Evolutionary conservation across 2,329 filamentous ascomycete species (phyloP).

Genomic region (Apiospora saccharicola): DNA sequence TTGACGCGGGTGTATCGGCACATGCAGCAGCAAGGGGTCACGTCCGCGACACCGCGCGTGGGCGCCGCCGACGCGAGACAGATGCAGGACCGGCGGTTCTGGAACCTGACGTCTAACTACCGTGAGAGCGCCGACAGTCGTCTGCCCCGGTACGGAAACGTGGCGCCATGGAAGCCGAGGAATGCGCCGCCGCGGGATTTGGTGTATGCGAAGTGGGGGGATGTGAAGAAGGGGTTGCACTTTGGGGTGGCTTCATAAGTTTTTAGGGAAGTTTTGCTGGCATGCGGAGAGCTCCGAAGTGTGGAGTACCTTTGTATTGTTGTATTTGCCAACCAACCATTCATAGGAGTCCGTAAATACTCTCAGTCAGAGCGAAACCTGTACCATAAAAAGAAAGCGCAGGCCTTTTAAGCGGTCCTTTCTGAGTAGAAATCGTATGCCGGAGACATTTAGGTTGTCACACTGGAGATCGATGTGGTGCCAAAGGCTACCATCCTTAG

Average conservation of each 20-base stretch:
- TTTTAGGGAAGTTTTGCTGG: too few species aligned
- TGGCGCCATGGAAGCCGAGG: constrained; percentile 36
- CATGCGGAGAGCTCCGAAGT: too few species aligned
- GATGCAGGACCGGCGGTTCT: constrained; percentile 24
- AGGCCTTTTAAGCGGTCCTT: too few species aligned
- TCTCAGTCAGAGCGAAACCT: too few species aligned
- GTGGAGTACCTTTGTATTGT: too few species aligned
- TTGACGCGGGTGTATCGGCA: constrained; percentile 57
- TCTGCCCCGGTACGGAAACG: constrained; percentile 48
- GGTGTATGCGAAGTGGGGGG: constrained; percentile 34
- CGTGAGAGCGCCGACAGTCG: constrained; percentile 46
- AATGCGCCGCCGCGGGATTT: constrained; percentile 36
- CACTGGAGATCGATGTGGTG: too few species aligned
- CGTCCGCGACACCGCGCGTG: constrained; percentile 53
- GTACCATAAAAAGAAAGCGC: too few species aligned
- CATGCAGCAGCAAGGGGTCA: constrained; percentile 54
- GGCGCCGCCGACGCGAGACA: constrained; percentile 25
- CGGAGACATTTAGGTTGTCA: too few species aligned
- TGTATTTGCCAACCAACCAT: too few species aligned
- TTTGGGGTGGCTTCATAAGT: constrained; percentile 31
- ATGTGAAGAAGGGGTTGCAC: constrained; percentile 33
- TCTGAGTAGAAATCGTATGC: too few species aligned
- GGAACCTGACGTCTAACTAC: constrained; percentile 49
- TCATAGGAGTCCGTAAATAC: too few species aligned
- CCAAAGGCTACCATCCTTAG: too few species aligned